Percentiles rank a stretch among this genome's conserved stretches.
phyloP scores from a whole-genome alignment of 2,329 filamentous ascomycete species.

The Aspergillus aculeatus region DNA sequence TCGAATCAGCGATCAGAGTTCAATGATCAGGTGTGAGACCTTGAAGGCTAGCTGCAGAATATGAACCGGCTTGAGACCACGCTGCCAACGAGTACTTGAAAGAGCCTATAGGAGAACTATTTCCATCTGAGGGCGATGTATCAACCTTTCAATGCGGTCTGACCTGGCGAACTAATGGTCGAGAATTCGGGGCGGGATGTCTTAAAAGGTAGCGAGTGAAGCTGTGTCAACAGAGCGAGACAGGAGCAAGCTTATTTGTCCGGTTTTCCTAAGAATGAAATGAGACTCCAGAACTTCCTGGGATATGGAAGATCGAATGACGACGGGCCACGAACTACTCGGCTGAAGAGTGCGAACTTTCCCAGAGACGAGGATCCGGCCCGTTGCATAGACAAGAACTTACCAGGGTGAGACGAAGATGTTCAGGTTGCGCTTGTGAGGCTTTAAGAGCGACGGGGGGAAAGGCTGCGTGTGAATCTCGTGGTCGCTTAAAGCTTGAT shows the following conservation, averaged over 20 bases:
- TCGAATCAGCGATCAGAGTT: slow-evolving; percentile 38
- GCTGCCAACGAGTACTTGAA: slow-evolving; percentile 21
- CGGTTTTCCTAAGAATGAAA: slow-evolving; percentile 15
- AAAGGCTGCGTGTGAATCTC: slow-evolving; percentile 23
- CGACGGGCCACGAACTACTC: slow-evolving; percentile 37
- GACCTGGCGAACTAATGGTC: slow-evolving; percentile 12
- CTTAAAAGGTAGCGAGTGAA: slow-evolving; percentile 16
- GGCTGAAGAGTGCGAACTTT: slow-evolving; percentile 39
- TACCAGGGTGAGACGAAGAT: slow-evolving; percentile 25
- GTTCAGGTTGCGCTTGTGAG: slow-evolving; percentile 24
- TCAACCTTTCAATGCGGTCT: slow-evolving; percentile 9
- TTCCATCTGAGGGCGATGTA: slow-evolving; percentile 19
- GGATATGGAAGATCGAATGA: slow-evolving; percentile 33
- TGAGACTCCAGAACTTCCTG: slow-evolving; percentile 21
- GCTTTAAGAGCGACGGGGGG: slow-evolving; percentile 28
- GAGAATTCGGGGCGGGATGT: slow-evolving; percentile 17
- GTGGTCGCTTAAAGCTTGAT: slow-evolving; percentile 21
- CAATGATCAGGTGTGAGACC: slow-evolving; percentile 27
- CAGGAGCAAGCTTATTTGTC: slow-evolving; percentile 25
- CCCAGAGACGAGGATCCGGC: slow-evolving; percentile 23
- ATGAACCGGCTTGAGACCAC: slow-evolving; percentile 23
- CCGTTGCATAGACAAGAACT: slow-evolving; percentile 33
- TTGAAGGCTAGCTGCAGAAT: slow-evolving; percentile 33
- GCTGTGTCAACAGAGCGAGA: slow-evolving; percentile 9
- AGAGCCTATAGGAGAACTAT: slow-evolving; percentile 19